These are phyloP conservation scores for Lagerstroemia fauriei DNA, from an alignment of 441 rosid genomes.

Conservation along the genomic window DNA sequence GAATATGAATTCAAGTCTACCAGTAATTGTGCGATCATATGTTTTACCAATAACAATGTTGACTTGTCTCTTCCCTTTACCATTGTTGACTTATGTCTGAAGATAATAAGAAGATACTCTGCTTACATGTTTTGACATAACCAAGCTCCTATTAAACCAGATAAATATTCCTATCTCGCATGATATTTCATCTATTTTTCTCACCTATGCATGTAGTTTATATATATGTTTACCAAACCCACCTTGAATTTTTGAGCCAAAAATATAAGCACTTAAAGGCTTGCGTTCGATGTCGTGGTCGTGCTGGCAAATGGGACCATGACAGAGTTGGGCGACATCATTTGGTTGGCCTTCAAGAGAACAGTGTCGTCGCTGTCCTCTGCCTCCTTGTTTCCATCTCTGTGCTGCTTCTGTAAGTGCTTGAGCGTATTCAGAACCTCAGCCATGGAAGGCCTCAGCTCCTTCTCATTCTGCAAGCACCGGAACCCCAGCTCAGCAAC, in stretches of 20 bases:
- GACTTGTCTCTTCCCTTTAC: no score
- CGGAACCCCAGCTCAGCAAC: slow-evolving; percentile 19
- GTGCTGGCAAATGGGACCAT: slow-evolving; percentile 6
- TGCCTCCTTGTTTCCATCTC: neutral
- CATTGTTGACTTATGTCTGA: no score
- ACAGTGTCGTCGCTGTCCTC: slow-evolving; percentile 1
- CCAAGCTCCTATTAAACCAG: no score
- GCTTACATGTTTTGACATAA: no score
- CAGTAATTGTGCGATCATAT: no score
- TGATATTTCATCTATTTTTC: neutral
- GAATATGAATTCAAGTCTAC: no score
- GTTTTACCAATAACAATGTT: no score
- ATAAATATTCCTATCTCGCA: no score
- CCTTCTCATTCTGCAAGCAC: slow-evolving; percentile 2
- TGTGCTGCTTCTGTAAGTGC: neutral
- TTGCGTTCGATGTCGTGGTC: neutral
- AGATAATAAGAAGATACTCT: no score
- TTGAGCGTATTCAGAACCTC: neutral
- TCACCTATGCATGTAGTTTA: neutral
- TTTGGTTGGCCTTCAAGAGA: neutral
- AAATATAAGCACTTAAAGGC: neutral
- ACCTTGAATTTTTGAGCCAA: neutral
- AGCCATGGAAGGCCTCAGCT: slow-evolving; percentile 19
- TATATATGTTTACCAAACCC: neutral
- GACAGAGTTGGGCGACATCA: slow-evolving; percentile 4